Evolutionary conservation across 805 yeast species (phyloP).

Genomic region (Yarrowia hollandica): DNA sequence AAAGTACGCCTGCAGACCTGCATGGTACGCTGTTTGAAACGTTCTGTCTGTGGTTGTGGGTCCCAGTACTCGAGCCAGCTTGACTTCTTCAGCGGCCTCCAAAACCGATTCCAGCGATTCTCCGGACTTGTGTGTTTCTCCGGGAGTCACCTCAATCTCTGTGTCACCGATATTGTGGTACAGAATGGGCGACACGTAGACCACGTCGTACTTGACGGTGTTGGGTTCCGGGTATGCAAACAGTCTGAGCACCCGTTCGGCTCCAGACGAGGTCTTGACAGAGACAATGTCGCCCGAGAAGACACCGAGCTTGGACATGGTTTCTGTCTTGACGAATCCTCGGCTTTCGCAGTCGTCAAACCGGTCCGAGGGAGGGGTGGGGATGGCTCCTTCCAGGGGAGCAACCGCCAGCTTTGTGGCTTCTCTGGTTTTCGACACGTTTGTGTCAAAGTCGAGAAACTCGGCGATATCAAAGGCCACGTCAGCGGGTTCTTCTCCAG

Average conservation of each 20-base stretch:
- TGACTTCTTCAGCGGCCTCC: conserved; percentile 61
- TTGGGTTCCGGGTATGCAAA: conserved; percentile 69
- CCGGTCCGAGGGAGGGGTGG: conserved; percentile 35
- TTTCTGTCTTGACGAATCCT: conserved; percentile 51
- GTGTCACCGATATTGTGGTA: conserved; percentile 48
- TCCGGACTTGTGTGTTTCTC: neutral
- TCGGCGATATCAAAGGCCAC: conserved; percentile 11
- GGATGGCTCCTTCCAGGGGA: conserved; percentile 30
- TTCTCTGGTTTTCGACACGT: conserved; percentile 29
- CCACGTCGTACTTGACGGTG: conserved; percentile 42
- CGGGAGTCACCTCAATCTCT: conserved; percentile 2
- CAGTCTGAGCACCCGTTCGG: conserved; percentile 45
- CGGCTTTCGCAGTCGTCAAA: conserved; percentile 50
- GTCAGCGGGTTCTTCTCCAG: neutral
- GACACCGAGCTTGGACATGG: conserved; percentile 57
- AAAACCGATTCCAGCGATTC: conserved; percentile 32
- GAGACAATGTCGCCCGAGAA: conserved; percentile 67
- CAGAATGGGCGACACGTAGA: conserved; percentile 66
- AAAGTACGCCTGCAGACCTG: conserved; percentile 62
- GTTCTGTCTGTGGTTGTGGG: conserved; percentile 66
- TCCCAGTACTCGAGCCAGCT: conserved; percentile 66
- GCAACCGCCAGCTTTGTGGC: conserved; percentile 33
- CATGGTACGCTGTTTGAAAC: conserved; percentile 59
- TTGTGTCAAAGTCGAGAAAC: neutral
- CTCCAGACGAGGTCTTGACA: conserved; percentile 27